Conservation (phyloP, 2,329 filamentous ascomycete genomes). For the Aspergillus sp. region DNA sequence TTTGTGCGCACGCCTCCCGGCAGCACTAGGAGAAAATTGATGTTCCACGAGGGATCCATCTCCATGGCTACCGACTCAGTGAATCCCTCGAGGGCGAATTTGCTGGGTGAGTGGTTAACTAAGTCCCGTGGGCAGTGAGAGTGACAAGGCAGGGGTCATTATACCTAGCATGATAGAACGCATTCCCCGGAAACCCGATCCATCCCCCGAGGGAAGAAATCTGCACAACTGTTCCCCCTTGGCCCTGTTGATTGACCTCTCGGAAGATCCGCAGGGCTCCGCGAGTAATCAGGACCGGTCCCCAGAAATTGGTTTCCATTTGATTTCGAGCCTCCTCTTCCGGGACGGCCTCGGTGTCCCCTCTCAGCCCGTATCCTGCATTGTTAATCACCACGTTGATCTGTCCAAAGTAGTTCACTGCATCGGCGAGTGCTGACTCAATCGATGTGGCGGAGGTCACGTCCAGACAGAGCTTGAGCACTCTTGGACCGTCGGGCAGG, state of each 20-base stretch:
- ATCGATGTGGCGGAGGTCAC: conserved; percentile 44
- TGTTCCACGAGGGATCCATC: conserved; percentile 19
- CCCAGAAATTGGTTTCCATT: not conserved
- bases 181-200: conserved; percentile 16
- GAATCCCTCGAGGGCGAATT: conserved; percentile 22
- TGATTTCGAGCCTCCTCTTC: conserved; percentile 10
- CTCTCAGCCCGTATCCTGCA: not conserved
- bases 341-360: conserved; percentile 10
- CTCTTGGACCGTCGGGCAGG: conserved; percentile 36
- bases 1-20: not conserved
- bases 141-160: too few relatives aligned
- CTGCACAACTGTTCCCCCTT: too few relatives aligned
- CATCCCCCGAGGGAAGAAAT: conserved; percentile 17
- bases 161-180: conserved; percentile 17
- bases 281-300: too few relatives aligned
- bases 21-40: not conserved
- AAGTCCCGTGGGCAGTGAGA: too few relatives aligned
- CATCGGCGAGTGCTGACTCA: conserved; percentile 30
- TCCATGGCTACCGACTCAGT: conserved; percentile 20
- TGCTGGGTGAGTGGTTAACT: not conserved
- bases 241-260: too few relatives aligned
- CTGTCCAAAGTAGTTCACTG: conserved; percentile 32
- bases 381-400: conserved; percentile 1
- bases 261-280: too few relatives aligned
- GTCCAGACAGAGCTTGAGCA: conserved; percentile 49